Percentiles rank a stretch among this genome's conserved stretches.
Evolutionary conservation across 331 rosid species (phyloP).

Genomic region (Phaseolus coccineus): DNA sequence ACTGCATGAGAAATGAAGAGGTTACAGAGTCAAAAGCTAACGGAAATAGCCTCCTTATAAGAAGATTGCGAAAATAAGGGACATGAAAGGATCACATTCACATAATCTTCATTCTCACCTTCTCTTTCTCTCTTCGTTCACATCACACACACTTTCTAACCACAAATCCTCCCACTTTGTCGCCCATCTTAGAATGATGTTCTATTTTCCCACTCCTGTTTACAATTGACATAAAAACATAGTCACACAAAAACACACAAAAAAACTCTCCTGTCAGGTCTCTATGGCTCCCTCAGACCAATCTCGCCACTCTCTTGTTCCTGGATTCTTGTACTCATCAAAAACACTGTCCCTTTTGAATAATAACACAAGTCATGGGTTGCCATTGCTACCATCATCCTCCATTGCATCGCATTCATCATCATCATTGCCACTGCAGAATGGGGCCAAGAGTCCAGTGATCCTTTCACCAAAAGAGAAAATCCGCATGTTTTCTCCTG

Average conservation of each 20-base stretch:
- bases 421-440: constrained; percentile 11
- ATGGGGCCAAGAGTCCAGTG: constrained; percentile 39
- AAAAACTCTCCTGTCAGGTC: background rate
- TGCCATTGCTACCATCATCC: constrained; percentile 19
- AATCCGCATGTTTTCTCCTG: constrained; percentile 66
- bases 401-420: constrained; percentile 32
- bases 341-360: constrained; percentile 47
- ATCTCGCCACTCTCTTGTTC: constrained; percentile 56
- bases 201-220: constrained; percentile 2
- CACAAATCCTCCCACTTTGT: constrained; percentile 42
- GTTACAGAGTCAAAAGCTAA: constrained; percentile 42
- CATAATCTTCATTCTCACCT: background rate
- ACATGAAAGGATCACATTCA: background rate
- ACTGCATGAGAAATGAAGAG: background rate
- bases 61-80: constrained; percentile 43
- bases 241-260: constrained; percentile 6
- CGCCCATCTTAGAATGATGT: constrained; percentile 26
- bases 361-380: constrained; percentile 33
- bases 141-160: constrained; percentile 13
- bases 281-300: constrained; percentile 55
- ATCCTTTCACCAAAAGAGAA: constrained; percentile 67
- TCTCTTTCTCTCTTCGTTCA: background rate
- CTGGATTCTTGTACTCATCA: constrained; percentile 68
- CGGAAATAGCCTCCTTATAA: background rate
- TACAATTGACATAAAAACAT: constrained; percentile 6